Conservation (phyloP, 2,329 filamentous ascomycete species). For the Verticillium nonalfalfae region DNA sequence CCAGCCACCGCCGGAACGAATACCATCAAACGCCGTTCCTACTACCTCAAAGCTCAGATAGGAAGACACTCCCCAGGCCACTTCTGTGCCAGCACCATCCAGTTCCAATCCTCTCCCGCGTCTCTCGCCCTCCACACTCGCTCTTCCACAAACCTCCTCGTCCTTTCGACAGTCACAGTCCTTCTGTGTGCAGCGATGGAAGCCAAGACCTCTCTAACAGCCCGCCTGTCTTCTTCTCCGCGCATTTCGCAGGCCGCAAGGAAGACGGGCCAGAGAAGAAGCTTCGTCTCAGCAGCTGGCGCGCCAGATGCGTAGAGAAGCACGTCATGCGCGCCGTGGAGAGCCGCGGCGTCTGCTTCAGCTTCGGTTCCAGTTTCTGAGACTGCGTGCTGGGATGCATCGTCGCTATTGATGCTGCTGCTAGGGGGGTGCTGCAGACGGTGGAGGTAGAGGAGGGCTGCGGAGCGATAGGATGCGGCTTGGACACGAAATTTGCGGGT, state of each 20-base stretch:
- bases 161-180: slow-evolving; percentile 18
- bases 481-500: slow-evolving; percentile 20
- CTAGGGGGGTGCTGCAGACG: slow-evolving; percentile 17
- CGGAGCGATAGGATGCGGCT: slow-evolving; percentile 17
- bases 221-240: slow-evolving; percentile 14
- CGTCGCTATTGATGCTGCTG: not conserved
- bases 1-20: too few relatives aligned
- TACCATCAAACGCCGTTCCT: too few relatives aligned
- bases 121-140: slow-evolving; percentile 21
- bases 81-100: slow-evolving; percentile 18
- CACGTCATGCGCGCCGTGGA: slow-evolving; percentile 20
- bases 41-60: slow-evolving; percentile 14
- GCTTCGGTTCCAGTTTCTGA: not conserved
- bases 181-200: slow-evolving; percentile 16
- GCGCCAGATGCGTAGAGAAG: slow-evolving; percentile 15
- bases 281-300: slow-evolving; percentile 16
- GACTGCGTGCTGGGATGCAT: not conserved
- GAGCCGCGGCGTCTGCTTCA: slow-evolving; percentile 15
- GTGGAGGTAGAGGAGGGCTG: slow-evolving; percentile 19
- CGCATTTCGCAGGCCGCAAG: slow-evolving; percentile 19
- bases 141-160: slow-evolving; percentile 16
- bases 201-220: slow-evolving; percentile 16
- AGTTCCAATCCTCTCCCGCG: slow-evolving; percentile 17
- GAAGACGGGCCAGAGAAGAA: slow-evolving; percentile 22
- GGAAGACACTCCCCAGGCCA: slow-evolving; percentile 22